These are phyloP conservation scores for Myriangium duriaei DNA, from an alignment of 2,329 filamentous ascomycete genomes.

Conservation along the genomic window DNA sequence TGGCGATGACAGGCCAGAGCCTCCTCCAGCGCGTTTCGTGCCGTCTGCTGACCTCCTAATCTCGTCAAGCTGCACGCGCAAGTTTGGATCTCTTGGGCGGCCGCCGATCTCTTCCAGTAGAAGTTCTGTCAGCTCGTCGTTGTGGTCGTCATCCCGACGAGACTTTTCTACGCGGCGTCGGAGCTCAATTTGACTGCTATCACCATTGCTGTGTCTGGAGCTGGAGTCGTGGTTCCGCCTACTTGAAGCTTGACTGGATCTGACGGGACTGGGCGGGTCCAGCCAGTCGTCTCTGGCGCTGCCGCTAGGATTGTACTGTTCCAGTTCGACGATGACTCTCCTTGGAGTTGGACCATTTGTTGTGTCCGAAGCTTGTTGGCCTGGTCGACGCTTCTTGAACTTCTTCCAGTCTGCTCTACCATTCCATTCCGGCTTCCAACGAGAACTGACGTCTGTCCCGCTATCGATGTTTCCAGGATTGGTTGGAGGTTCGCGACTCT, in stretches of 20 bases:
- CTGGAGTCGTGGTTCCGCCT: constrained; percentile 8
- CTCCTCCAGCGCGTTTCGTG: constrained; percentile 14
- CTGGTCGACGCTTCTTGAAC: constrained; percentile 46
- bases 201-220: constrained; percentile 12
- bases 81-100: background rate
- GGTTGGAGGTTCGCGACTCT: constrained; percentile 19
- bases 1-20: constrained; percentile 15
- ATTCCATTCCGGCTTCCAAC: constrained; percentile 87
- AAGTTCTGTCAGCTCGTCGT: constrained; percentile 3
- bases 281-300: constrained; percentile 8
- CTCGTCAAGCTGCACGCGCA: background rate
- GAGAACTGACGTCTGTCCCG: constrained; percentile 35
- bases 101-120: background rate
- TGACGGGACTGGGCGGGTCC: background rate
- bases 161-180: constrained; percentile 16
- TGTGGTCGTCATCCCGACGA: constrained; percentile 9
- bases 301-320: constrained; percentile 36
- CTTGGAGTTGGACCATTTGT: constrained; percentile 31
- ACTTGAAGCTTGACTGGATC: constrained; percentile 13
- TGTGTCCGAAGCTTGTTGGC: constrained; percentile 14
- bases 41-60: no score
- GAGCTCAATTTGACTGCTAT: constrained; percentile 18
- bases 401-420: constrained; percentile 93
- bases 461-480: constrained; percentile 22
- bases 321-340: constrained; percentile 55